Evolutionary conservation across 1,284 basidiomycete species (phyloP).

Genomic region (Hemileia vastatrix): DNA sequence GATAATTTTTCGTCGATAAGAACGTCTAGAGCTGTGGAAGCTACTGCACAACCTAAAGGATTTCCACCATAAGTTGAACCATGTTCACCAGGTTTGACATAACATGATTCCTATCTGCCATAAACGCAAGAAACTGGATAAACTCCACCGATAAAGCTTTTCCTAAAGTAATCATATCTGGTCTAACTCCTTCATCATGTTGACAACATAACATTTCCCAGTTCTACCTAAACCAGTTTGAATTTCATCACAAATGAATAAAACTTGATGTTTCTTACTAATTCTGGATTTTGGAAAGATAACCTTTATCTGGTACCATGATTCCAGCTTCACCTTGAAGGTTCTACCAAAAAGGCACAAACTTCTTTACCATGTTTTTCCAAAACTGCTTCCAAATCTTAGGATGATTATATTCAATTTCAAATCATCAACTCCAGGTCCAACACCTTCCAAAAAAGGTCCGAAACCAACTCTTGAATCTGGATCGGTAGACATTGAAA

Average conservation of each 20-base stretch:
- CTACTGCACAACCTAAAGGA: constrained; percentile 87
- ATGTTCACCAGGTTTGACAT: constrained; percentile 89
- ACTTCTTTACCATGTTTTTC: constrained; percentile 71
- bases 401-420: constrained; percentile 52
- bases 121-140: constrained; percentile 94
- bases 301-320: constrained; percentile 77
- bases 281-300: constrained; percentile 63
- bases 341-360: constrained; percentile 90
- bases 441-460: constrained; percentile 73
- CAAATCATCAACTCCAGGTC: constrained; percentile 56
- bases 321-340: constrained; percentile 98
- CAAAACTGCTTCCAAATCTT: constrained; percentile 71
- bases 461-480: constrained; percentile 80
- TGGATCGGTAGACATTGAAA: constrained; percentile 80
- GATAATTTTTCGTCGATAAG: constrained; percentile 74
- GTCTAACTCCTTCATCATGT: constrained; percentile 68
- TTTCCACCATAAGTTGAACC: constrained; percentile 91
- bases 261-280: constrained; percentile 87
- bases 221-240: constrained; percentile 71
- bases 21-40: constrained; percentile 78
- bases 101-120: constrained; percentile 85
- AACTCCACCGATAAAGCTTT: constrained; percentile 94
- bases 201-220: constrained; percentile 68
- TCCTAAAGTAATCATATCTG: constrained; percentile 85
- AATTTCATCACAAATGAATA: constrained; percentile 95